A percentile compares a stretch with the other conserved stretches of the same genome.
phyloP scores from a whole-genome alignment of 2,329 filamentous ascomycete species.

The Cladophialophora immunda region DNA sequence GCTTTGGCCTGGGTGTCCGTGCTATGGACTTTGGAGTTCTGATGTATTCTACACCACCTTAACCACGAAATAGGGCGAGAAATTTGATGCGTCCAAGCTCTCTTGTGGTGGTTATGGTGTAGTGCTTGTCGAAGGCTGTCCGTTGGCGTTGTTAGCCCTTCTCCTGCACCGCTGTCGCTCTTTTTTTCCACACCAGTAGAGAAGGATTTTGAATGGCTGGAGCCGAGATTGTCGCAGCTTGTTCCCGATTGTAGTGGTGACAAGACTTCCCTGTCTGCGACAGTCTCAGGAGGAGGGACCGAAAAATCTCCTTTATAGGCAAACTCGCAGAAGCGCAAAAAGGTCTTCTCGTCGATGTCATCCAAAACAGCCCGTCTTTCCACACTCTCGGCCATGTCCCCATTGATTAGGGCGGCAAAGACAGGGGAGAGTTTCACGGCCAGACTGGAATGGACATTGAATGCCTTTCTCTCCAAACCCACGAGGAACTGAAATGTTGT shows the following conservation, averaged over 20 bases:
- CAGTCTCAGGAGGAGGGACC: constrained; percentile 44
- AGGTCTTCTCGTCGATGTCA: constrained; percentile 59
- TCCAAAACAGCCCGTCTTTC: constrained; percentile 49
- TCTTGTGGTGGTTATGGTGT: not conserved
- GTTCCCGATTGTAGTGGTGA: not conserved
- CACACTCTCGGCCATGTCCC: constrained; percentile 20
- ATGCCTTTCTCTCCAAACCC: constrained; percentile 7
- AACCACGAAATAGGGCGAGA: constrained; percentile 8
- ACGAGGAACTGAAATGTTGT: constrained; percentile 20
- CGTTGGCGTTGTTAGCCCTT: not conserved
- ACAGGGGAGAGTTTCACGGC: constrained; percentile 21
- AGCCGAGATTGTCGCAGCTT: not conserved
- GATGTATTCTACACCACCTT: not conserved
- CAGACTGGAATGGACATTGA: constrained; percentile 22
- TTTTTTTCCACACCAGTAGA: not conserved
- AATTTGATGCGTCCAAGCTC: constrained; percentile 2
- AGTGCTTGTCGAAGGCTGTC: not conserved
- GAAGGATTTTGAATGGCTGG: not conserved
- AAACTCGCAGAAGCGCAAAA: constrained; percentile 59
- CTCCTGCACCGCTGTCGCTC: not conserved
- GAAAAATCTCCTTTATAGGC: constrained; percentile 60
- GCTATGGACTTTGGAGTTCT: not conserved
- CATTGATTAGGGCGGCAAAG: constrained; percentile 18
- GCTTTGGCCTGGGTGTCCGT: not conserved
- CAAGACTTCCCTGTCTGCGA: not conserved